Base-by-base conservation (phyloP, 2,329 filamentous ascomycete species). In the Fusarium sp. region DNA sequence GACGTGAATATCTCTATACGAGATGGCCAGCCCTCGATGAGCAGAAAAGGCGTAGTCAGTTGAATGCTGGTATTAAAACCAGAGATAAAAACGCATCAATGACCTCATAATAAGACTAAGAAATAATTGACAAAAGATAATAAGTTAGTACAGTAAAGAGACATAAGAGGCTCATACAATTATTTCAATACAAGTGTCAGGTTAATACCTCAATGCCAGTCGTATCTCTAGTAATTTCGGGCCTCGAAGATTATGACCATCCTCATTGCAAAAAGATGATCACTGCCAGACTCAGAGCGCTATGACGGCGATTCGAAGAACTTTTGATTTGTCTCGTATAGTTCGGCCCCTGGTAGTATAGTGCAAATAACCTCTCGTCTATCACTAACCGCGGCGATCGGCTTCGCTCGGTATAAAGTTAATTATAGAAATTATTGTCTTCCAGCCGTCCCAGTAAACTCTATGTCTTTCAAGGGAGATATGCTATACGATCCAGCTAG, bases 241-340 rank as follows among this genome's bases (percentile, higher is more conserved):
- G 15, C 12, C 3, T 31, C 7, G 3, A 24, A 18, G 12, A 2
- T 4, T 18, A 2, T 7, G 0, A 3, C 4, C 4, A 31, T 14
- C 22, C 22, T 4, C 18, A 4, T 9, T 8, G 12, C 2, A 33
- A 20, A 20, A 14, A 6, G 7, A 50, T 14, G 8, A 50, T 20
- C 8, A n/a, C 14, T 13, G 4, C 12, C n/a, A n/a, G n/a, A n/a
- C n/a, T n/a, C 11, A 4, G 4, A 20, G 24, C 6, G 42, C 20
- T 6, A 28, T 11, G 5, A 22, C 3, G 9, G 13, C 6, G 13
- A 47, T 7, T n/a, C 2, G 18, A 24, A 24, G 47, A 20, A 50
- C 47, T 24, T 20, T 33, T 50, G n/a, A 24, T 8, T 8, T n/a
- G 3, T n/a, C 50, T 38, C 24, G 24, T 16, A 28, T 18, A 28